phyloP scores from a whole-genome alignment of 345 rosid species.

The Pistacia vera region DNA sequence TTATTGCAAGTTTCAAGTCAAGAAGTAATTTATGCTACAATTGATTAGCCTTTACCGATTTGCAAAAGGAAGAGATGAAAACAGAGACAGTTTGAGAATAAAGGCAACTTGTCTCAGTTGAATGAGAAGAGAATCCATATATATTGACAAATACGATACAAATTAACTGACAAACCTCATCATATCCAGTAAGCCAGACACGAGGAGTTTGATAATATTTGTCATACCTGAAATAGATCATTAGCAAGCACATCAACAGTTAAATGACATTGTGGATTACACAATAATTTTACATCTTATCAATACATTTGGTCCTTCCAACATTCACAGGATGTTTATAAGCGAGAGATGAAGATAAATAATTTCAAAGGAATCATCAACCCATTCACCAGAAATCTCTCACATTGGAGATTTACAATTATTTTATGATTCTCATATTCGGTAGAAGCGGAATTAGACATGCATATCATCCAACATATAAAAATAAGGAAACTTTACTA shows the following conservation, averaged over 20 bases:
- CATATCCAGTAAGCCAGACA: constrained; percentile 94
- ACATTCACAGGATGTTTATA: background rate
- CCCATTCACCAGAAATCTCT: background rate
- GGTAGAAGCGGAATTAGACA: background rate
- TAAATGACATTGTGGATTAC: background rate
- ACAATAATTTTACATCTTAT: background rate
- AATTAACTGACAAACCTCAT: constrained; percentile 55
- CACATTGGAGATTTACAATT: background rate
- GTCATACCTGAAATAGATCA: constrained; percentile 59
- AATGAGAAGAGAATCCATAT: background rate
- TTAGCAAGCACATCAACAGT: constrained; percentile 12
- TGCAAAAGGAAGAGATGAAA: background rate
- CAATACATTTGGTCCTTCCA: background rate
- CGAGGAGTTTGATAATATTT: constrained; percentile 95
- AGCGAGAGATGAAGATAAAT: background rate
- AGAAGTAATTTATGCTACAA: background rate
- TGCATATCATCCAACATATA: background rate
- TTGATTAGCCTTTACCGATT: background rate
- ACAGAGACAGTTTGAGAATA: background rate
- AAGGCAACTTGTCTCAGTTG: background rate
- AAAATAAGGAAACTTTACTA: background rate
- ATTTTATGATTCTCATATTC: background rate
- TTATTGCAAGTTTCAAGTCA: background rate
- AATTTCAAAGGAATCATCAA: background rate
- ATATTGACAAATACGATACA: background rate